Base-by-base conservation (phyloP, 2,329 filamentous ascomycete genomes). In the Aspergillus sp. region DNA sequence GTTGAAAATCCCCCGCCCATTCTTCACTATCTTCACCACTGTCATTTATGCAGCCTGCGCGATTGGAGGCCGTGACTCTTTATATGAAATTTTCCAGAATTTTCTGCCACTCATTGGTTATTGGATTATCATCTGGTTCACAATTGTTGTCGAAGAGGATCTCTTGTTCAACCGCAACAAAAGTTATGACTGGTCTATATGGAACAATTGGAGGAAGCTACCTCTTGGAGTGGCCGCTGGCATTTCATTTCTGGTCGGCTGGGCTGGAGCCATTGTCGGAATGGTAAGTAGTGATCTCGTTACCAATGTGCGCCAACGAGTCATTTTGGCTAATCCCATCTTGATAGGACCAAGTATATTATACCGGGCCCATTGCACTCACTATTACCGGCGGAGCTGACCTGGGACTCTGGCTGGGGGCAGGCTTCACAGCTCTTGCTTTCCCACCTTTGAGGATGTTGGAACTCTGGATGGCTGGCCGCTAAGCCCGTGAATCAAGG, bases 81-180 rank as follows among this genome's bases (percentile, higher is more conserved):
- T 74, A 1, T 73, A 69, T 48, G 58, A 66, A 29, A 66, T 74
- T 34, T 72, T 73, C 48, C 59, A 68, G 41, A 66, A 69, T 43
- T 71, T 74, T 43, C 55, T 75, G 11, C 67, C 70, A 6, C 47
- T 74, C 12, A 73, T 75, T 51, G 68, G 69, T 5, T 74, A 75
- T 47, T 74, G 71, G 71, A 53, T 69, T 7, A 57, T 63, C 13
- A 67, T 69, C 32, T 73, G 65, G 61, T 52, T 73, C 39, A 61
- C 64, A 31, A 69, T 74, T 35, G 57, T 67, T 5, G 37, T 71
- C 2, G 60, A 72, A 45, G 67, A 74, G 48, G 64, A 73, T 35
- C 9, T 70, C 11, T 49, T 74, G 5, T 74, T 74, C 56, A 62
- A 65, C 13, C 56, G 65, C 27, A 48, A 52, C n/a, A 56, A 48